Evolutionary conservation across 352 stramenopile genomes (phyloP), one percentile per base, ranked within the genome.

Genomic region (Phytophthora cactorum): DNA sequence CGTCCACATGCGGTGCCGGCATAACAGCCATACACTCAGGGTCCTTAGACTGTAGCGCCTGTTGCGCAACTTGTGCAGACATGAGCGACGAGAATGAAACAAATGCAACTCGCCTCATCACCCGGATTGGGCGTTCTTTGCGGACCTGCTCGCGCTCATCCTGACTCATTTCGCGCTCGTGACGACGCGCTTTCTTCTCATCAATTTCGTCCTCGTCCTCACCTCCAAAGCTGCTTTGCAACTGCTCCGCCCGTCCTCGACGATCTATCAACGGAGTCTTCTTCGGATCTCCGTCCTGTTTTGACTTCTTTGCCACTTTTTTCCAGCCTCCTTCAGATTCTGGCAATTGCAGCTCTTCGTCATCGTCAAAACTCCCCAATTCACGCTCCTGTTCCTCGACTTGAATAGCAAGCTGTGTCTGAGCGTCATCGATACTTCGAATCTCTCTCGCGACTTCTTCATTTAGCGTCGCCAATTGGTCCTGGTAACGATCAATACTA

Each of bases 51-150:
- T 93, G 84, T 3, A 93, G 66, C 4, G 82, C 76, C 44, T 95
- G 85, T 65, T 93, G 85, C 6, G 82, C 84, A 14, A 88, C 75
- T 39, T 95, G 87, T 8, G 82, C 70, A 17, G 87, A 88, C 67
- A 82, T 85, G 29, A 95, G 76, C 43, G 83, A 90, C 41, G 73
- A 82, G 63, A 93, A 95, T 12, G 77, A 90, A n/a, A 95, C 70
- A 60, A 95, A 95, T 47, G 87, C 87, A 2, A 81, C 74, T 29
- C 79, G 74, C 9, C 79, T 81, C 84, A 91, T 92, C 27, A 90
- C 80, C 5, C 75, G 68, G 32, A 89, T 86, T 22, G 83, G 81
- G n/a, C 70, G 62, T 54, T 87, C 50, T 36, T 81, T 80, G 9
- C 82, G 78, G 39, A 71, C 59, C 8, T 71, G 57, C 9, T 91